phyloP scores from a whole-genome alignment of 1,284 basidiomycete genomes.

The Athelia sp. region DNA sequence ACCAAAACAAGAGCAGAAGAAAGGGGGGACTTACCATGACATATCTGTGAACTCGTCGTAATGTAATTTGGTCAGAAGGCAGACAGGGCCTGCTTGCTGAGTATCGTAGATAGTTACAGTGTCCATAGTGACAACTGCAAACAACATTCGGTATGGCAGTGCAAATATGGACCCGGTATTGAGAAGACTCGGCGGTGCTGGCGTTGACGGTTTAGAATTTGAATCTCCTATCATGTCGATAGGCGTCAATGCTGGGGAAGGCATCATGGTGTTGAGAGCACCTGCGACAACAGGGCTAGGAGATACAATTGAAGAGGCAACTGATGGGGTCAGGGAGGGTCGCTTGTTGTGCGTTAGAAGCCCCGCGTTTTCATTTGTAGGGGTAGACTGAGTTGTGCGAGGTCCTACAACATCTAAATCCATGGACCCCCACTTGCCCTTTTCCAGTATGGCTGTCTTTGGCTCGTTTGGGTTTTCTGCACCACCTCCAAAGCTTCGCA shows the following conservation, averaged over 20 bases:
- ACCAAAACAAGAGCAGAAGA: conserved; percentile 3
- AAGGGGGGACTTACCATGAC: conserved; percentile 68
- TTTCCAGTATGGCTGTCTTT: conserved; percentile 54
- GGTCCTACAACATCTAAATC: conserved; percentile 56
- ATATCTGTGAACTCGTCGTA: conserved; percentile 98
- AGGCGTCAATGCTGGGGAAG: conserved; percentile 58
- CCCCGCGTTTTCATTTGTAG: conserved; percentile 6
- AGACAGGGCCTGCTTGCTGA: conserved; percentile 91
- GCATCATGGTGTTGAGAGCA: conserved; percentile 23
- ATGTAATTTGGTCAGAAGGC: conserved; percentile 91
- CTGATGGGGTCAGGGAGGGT: background rate
- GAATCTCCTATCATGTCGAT: conserved; percentile 47
- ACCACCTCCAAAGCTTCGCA: conserved; percentile 59
- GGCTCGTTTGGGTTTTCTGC: conserved; percentile 35
- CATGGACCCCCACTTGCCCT: conserved; percentile 64
- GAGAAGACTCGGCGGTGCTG: conserved; percentile 24
- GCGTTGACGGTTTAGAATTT: conserved; percentile 55
- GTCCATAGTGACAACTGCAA: conserved; percentile 96
- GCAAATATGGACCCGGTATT: conserved; percentile 71
- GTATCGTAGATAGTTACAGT: conserved; percentile 95
- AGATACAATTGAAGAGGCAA: conserved; percentile 23
- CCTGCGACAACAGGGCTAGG: conserved; percentile 29
- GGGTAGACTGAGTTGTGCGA: conserved; percentile 17
- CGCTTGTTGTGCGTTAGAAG: conserved; percentile 10
- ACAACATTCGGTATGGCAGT: conserved; percentile 91